Base-by-base conservation (phyloP, 148 eudicot genomes). In the Oxyria digyna region DNA sequence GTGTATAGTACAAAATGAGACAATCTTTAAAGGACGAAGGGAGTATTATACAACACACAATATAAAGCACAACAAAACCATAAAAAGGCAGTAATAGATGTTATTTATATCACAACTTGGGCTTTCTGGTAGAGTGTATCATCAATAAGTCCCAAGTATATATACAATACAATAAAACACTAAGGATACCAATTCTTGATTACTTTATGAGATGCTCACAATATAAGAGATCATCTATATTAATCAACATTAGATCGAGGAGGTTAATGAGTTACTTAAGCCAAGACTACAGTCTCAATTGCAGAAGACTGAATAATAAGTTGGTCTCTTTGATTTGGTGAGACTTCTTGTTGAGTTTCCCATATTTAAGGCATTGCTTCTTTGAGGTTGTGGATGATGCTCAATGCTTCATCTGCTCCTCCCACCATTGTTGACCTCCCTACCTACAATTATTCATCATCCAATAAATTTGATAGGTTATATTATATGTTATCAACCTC, bases 301-400 rank as follows among this genome's bases (percentile, higher is more conserved):
- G 76, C 78, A 31, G 74, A 32, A 42, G 80, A 40, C 37, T 65
- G 80, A 67, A 67, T 71, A 41, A 82, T 83, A 66, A 32, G 71
- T 43, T 75, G 81, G n/a, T n/a, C 27, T 50, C 21, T 8, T 17
- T n/a, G 21, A n/a, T n/a, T 4, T 42, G 45, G 12, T 42, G 45
- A 11, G n/a, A n/a, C n/a, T n/a, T 48, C 82, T 8, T 75, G 78
- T 73, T 75, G 71, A 17, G 62, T 74, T 72, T 82, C 88, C 98
- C 96, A 89, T 62, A 89, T 81, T 55, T 86, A 82, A 69, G 96
- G 95, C 17, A 93, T 75, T 41, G 96, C 98, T 71, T 86, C 96
- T 79, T 75, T 89, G 52, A 93, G 83, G 72, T 89, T 93, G 81
- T 93, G 98, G 75, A 93, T 87, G 84, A 90, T 89, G 42, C 76